phyloP scores from a whole-genome alignment of 1,139 yeast genomes.

The Hyphopichia burtonii region DNA sequence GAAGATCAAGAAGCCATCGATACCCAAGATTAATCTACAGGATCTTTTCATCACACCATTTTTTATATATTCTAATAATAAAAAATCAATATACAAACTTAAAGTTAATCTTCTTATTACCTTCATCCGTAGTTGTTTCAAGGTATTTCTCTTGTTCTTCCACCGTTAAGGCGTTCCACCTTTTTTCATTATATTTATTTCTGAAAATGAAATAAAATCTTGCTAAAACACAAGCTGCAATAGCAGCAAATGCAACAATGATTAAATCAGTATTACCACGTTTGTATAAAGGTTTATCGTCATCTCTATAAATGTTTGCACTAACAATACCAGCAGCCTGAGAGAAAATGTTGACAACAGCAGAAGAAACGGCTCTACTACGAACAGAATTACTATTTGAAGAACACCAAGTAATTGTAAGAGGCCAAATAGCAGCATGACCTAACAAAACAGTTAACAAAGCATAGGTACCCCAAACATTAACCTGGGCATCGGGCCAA shows the following conservation, averaged over 20 bases:
- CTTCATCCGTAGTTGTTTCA: slow-evolving; percentile 40
- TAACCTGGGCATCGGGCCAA: slow-evolving; percentile 18
- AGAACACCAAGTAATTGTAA: slow-evolving; percentile 20
- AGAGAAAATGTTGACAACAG: slow-evolving; percentile 21
- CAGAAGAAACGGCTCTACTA: slow-evolving; percentile 21
- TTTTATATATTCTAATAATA: background rate
- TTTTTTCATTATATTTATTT: slow-evolving; percentile 39
- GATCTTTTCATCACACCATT: no score
- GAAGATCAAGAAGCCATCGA: slow-evolving; percentile 14
- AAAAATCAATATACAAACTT: slow-evolving; percentile 12
- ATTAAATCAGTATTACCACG: slow-evolving; percentile 24
- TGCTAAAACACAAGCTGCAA: slow-evolving; percentile 13
- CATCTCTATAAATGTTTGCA: slow-evolving; percentile 23
- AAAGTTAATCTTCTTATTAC: slow-evolving; percentile 55
- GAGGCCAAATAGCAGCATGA: slow-evolving; percentile 18
- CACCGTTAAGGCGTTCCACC: slow-evolving; percentile 43
- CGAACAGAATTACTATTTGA: slow-evolving; percentile 19
- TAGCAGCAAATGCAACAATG: slow-evolving; percentile 15
- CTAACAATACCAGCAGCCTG: slow-evolving; percentile 17
- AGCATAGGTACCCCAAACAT: slow-evolving; percentile 21
- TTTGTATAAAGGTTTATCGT: slow-evolving; percentile 26
- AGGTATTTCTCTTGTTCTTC: slow-evolving; percentile 47
- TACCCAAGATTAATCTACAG: background rate
- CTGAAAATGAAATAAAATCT: slow-evolving; percentile 37
- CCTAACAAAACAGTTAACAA: slow-evolving; percentile 17